A percentile compares a stretch with the other conserved stretches of the same genome.
Conservation (phyloP, 2,329 filamentous ascomycete species). For the Scedosporium boydii region DNA sequence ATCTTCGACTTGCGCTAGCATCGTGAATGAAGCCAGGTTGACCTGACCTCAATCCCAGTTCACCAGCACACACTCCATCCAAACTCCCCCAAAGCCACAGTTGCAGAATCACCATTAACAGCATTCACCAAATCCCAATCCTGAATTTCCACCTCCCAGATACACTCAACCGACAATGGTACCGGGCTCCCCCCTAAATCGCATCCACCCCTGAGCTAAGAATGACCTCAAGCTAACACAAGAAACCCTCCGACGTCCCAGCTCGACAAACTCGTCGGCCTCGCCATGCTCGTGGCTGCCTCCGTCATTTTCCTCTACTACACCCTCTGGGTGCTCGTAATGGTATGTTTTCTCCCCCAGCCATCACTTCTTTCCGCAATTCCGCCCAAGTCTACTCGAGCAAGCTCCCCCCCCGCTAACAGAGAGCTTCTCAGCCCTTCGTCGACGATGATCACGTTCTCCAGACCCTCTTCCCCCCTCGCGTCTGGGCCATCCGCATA, state of each 20-base stretch:
- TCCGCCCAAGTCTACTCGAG: not conserved
- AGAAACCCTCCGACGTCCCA: slow-evolving; percentile 27
- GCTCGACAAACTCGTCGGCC: slow-evolving; percentile 77
- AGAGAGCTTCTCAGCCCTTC: slow-evolving; percentile 60
- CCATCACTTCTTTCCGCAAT: slow-evolving; percentile 6
- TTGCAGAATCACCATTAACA: not conserved
- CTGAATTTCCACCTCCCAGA: not conserved
- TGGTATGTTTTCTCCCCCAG: slow-evolving; percentile 49
- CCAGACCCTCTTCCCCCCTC: slow-evolving; percentile 89
- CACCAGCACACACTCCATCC: not conserved
- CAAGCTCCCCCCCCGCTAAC: slow-evolving; percentile 5
- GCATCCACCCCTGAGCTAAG: not conserved
- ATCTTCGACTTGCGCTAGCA: too few relatives aligned
- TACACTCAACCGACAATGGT: slow-evolving; percentile 4
- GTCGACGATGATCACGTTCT: slow-evolving; percentile 91
- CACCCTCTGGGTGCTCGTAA: slow-evolving; percentile 92
- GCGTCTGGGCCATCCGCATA: slow-evolving; percentile 97
- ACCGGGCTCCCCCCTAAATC: slow-evolving; percentile 1
- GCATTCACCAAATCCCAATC: not conserved
- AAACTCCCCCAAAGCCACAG: not conserved
- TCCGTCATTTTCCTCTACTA: slow-evolving; percentile 71
- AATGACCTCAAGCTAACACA: not conserved
- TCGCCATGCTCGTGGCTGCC: slow-evolving; percentile 59
- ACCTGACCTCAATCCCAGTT: not conserved
- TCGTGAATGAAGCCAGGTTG: not conserved